Percentiles rank a stretch among this genome's conserved stretches.
Conservation (phyloP, 768 basidiomycete genomes). For the Termitomyces titanicus region DNA sequence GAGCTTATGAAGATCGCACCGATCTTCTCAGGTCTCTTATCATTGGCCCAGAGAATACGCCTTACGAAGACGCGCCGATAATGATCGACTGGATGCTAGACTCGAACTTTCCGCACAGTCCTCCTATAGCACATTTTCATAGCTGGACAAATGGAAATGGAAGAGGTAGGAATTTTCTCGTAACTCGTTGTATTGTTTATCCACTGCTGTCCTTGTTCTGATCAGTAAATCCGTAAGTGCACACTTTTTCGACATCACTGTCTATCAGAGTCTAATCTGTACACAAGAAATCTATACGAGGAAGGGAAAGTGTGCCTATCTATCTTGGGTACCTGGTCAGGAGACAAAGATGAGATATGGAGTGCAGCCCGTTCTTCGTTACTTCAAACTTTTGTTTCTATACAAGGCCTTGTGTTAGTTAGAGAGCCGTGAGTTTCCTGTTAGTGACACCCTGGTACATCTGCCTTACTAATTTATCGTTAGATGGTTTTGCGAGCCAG, state of each 20-base stretch:
- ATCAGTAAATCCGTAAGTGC: constrained; percentile 72
- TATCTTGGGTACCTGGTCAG: constrained; percentile 89
- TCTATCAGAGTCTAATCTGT: neutral
- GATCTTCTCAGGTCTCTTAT: constrained; percentile 88
- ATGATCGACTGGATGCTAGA: constrained; percentile 93
- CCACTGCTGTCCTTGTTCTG: neutral
- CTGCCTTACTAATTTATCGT: constrained; percentile 1
- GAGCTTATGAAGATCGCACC: constrained; percentile 85
- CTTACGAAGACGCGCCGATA: constrained; percentile 93
- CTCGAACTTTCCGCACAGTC: constrained; percentile 76
- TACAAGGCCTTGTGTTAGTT: constrained; percentile 90
- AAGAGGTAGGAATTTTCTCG: constrained; percentile 47
- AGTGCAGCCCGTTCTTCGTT: constrained; percentile 79
- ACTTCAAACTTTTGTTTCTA: constrained; percentile 89
- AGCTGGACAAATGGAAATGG: constrained; percentile 96
- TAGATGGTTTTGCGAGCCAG: constrained; percentile 91
- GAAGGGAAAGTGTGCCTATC: constrained; percentile 95
- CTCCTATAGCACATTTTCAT: constrained; percentile 85
- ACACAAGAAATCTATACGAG: constrained; percentile 79
- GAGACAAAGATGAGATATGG: constrained; percentile 88
- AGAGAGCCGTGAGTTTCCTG: constrained; percentile 74
- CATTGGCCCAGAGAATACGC: constrained; percentile 90
- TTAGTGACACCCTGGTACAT: neutral
- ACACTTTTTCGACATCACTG: neutral
- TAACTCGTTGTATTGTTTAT: constrained; percentile 7